Evolutionary conservation across 345 rosid genomes (phyloP), one percentile per base, ranked within the genome.

Genomic region (Eucalyptus pauciflora): DNA sequence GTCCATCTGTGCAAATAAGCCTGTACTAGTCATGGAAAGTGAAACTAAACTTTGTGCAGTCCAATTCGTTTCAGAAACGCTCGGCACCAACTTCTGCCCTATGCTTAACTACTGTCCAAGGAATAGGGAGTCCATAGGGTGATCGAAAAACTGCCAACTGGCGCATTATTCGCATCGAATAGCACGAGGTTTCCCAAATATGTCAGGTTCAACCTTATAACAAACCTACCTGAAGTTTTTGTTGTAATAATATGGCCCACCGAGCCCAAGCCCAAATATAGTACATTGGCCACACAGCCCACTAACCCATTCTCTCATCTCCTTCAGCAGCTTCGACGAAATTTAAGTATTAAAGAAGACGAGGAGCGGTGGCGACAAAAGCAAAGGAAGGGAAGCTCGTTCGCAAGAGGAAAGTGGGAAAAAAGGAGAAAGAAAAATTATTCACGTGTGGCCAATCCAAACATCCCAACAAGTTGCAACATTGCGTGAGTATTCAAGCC

Each of bases 131-230:
- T 89, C 88, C 20, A 87, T 91, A 3, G 92, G 91, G 22, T 87
- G 64, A 62, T 89, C 86, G 52, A 89, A 90, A 25, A 90, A 87
- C 16, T 92, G 91, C 94, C 91, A 92, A 89, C 87, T 7, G 87
- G 27, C 17, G 14, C 31, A 13, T 88, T 88, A 8, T 85, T 88
- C 17, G 46, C 15, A 43, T 90, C 85, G 5, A 86, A 58, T 22
- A 88, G 86, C 43, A 91, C 89, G 43, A 91, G 86, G 41, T 90
- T 90, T 41, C 92, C 92, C 2, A 2, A 10, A n/a, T 33, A 88
- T 16, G 83, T 89, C 81, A 92, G n/a, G 60, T 48, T 86, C 83
- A 90, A 41, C 25, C 90, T 90, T 13, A 48, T 13, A 50, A 85
- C 90, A 25, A 89, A 76, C 50, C 86, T 91, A 3, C 86, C 89